A percentile compares a stretch with the other conserved stretches of the same genome.
These are phyloP conservation scores for Neophaeococcomyces mojaviensis DNA, from an alignment of 2,329 filamentous ascomycete genomes.

Conservation along the genomic window DNA sequence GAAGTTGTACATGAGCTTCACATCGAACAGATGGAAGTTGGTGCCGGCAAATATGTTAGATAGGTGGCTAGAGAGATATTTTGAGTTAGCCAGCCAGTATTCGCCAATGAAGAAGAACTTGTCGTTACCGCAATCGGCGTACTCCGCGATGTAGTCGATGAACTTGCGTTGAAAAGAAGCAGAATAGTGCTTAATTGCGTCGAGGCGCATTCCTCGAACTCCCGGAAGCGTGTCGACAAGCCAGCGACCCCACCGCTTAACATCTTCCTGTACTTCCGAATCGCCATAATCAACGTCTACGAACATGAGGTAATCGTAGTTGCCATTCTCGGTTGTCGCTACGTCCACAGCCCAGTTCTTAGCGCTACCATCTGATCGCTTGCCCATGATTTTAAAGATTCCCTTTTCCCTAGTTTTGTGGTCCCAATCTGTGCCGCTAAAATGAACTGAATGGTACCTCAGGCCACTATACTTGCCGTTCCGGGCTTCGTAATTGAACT, in stretches of 20 bases:
- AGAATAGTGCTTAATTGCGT: slow-evolving; percentile 67
- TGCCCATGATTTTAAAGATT: slow-evolving; percentile 59
- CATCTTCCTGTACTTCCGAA: slow-evolving; percentile 56
- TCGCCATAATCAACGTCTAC: slow-evolving; percentile 61
- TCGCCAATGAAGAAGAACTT: slow-evolving; percentile 61
- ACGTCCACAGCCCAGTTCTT: slow-evolving; percentile 52
- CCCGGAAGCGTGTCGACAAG: slow-evolving; percentile 50
- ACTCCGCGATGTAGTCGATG: slow-evolving; percentile 49
- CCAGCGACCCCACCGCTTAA: slow-evolving; percentile 63
- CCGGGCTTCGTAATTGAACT: slow-evolving; percentile 58
- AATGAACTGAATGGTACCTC: slow-evolving; percentile 62
- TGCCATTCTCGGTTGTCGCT: slow-evolving; percentile 54
- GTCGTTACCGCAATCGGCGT: slow-evolving; percentile 29
- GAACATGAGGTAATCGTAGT: slow-evolving; percentile 58
- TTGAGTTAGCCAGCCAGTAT: slow-evolving; percentile 56
- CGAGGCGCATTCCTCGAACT: slow-evolving; percentile 60
- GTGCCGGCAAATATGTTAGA: slow-evolving; percentile 47
- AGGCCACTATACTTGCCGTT: slow-evolving; percentile 51
- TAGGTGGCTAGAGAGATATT: slow-evolving; percentile 51
- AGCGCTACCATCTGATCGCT: slow-evolving; percentile 44
- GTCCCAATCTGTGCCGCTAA: slow-evolving; percentile 62
- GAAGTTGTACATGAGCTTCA: slow-evolving; percentile 62
- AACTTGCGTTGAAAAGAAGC: slow-evolving; percentile 60
- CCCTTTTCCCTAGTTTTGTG: slow-evolving; percentile 45
- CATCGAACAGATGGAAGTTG: slow-evolving; percentile 59